Percentiles rank a stretch among this genome's conserved stretches.
phyloP scores from a whole-genome alignment of 2,329 filamentous ascomycete species.

The Colletotrichum neosansevieriae region DNA sequence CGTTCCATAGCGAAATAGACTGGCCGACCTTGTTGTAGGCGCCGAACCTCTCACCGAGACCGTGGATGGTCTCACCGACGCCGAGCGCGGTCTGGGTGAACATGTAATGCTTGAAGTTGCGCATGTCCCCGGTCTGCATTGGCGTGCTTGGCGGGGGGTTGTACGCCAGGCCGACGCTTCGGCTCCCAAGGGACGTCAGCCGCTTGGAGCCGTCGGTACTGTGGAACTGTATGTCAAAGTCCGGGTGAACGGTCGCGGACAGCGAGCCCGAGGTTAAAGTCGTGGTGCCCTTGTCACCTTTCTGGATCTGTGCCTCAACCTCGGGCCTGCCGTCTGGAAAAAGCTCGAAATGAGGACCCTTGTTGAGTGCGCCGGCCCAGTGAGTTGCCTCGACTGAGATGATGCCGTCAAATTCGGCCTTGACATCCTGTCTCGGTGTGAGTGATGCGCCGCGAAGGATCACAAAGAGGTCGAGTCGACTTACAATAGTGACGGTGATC shows the following conservation, averaged over 20 bases:
- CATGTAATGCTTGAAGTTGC: slow-evolving; percentile 65
- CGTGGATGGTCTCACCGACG: slow-evolving; percentile 77
- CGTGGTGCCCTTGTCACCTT: slow-evolving; percentile 52
- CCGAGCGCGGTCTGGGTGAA: slow-evolving; percentile 67
- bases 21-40: slow-evolving; percentile 83
- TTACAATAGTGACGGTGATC: slow-evolving; percentile 60
- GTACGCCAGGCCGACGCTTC: slow-evolving; percentile 55
- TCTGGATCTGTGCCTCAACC: slow-evolving; percentile 46
- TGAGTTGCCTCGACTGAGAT: slow-evolving; percentile 56
- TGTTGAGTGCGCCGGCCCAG: slow-evolving; percentile 52
- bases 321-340: slow-evolving; percentile 51
- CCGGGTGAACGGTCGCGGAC: slow-evolving; percentile 51
- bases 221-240: slow-evolving; percentile 55
- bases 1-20: slow-evolving; percentile 73
- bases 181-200: slow-evolving; percentile 54
- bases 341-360: slow-evolving; percentile 55
- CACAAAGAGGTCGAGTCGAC: neutral
- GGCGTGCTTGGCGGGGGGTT: slow-evolving; percentile 49
- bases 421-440: slow-evolving; percentile 45
- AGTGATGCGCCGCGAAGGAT: slow-evolving; percentile 2
- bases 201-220: slow-evolving; percentile 51
- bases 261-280: slow-evolving; percentile 52
- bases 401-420: slow-evolving; percentile 54
- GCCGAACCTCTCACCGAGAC: slow-evolving; percentile 81
- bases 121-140: slow-evolving; percentile 51